Evolutionary conservation across 2,329 filamentous ascomycete species (phyloP), one percentile per base, ranked within the genome.

Genomic region (Xylariaceae sp.): DNA sequence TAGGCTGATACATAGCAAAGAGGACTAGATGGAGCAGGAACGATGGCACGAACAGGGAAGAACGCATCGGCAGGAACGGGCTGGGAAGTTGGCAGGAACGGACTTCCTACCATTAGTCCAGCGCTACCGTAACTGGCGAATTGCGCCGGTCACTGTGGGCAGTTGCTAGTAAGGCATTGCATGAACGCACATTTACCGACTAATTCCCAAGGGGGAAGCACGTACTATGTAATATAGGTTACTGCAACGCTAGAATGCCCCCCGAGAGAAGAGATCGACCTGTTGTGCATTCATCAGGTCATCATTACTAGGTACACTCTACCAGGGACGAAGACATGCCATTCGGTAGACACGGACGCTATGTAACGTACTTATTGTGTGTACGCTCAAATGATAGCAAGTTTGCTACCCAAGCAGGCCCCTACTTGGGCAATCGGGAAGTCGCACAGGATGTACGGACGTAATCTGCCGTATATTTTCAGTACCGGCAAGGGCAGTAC

Each of bases 401-500:
- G 32, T 15, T 15, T 34, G 32, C 32, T 34, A 30, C 29, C 29
- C 29, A 30, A 30, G 29, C 10, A 30, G 29, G 29, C 29, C 6
- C 10, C 13, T 4, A 15, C 32, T 15, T 3, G 32, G 32, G 13
- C 32, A 34, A 34, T 34, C 32, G 13, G 9, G 10, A 34, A 10
- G 32, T 34, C 13, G 32, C 32, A 34, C 32, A 34, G 32, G 32
- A 34, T 34, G 29, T 30, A 30, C 29, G 13, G 32, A 29, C 29
- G 41, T 29, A 43, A 43, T 43, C 22, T 43, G 41, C 41, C 41
- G 41, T 43, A 43, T 43, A 43, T 43, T 43, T 43, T 21, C 41
- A 43, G 41, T 43, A 43, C 41, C 41, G 41, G 41, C 41, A 43
- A 43, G 12, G 41, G 13, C 4, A 7, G 21, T n/a, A n/a, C n/a